Base-by-base conservation (phyloP, 495 filamentous ascomycete species). In the Penicillium argentinense region DNA sequence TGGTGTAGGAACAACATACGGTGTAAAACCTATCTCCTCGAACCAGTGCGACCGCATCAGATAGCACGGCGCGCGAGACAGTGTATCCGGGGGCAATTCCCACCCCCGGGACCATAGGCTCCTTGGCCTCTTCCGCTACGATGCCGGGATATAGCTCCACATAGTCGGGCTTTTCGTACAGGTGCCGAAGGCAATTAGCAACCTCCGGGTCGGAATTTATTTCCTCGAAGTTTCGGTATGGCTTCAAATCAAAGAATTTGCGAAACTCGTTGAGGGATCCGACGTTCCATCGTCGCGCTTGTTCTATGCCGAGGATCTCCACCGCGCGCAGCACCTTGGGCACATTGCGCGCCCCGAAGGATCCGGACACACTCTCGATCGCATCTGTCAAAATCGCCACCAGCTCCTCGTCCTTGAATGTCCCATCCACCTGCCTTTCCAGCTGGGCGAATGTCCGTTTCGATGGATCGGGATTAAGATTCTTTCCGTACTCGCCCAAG, bases 111-210 rank as follows among this genome's bases (percentile, higher is more conserved):
- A 66, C 47, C 75, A 77, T 78, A 4, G 74, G 73, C 34, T 71
- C 58, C 48, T 77, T 80, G 25, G 77, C 68, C 27, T 69, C 65
- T 58, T 84, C 80, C 3, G 73, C 55, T 23, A 82, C 71, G 42
- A 84, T 67, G 59, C 80, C 81, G 5, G 80, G 74, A 59, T 85
- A 85, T 57, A 86, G 66, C 47, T 86, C 82, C 16, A 86, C 79
- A 45, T 68, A 70, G 59, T 85, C 83, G 8, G 79, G 78, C 60
- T 84, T 75, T 25, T 76, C 69, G 47, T 84, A 85, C 18, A 85
- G 67, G 36, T 73, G 67, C 39, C 68, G 68, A 3, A 84, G 68
- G 6, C 63, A 60, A 23, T 75, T 62, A 11, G 79, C 75, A 43
- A 82, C 72, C 17, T 73, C 61, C 0, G 72, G 75, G 49, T 84